Evolutionary conservation across 371 early-diverging fungal genomes (phyloP), one percentile per base, ranked within the genome.

Genomic region (Funneliformis caledonium): DNA sequence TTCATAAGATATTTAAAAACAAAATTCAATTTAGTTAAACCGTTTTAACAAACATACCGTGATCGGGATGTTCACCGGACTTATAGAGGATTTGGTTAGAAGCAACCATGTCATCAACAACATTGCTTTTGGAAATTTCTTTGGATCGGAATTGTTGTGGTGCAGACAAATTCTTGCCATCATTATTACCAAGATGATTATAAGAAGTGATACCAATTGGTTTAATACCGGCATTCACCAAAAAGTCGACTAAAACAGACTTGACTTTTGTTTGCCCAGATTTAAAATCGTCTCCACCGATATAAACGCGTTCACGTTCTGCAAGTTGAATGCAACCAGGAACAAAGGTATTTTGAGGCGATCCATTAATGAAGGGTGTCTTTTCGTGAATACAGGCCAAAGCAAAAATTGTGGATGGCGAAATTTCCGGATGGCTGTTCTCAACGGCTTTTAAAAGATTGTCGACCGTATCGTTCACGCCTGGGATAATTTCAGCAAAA

Each of bases 231-330:
- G 99, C 97, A 84, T 94, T 95, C 84, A 98, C 97, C 81, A 98
- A 89, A 88, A 98, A 98, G 87, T 98, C 99, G 62, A 97, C 96
- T 78, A 98, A 89, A 64, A 97, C 99, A 37, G 97, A 97, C 91
- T 98, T 98, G 91, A 98, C 90, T 92, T 98, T 98, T 84, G 99
- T 98, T 86, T 98, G 99, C 45, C 99, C 99, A 72, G 94, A 94
- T 92, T 98, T 98, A 94, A 98, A 98, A 88, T 98, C 99, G 86
- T 98, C 98, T 82, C 99, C 99, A 83, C 96, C 99, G 81, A 98
- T 94, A 85, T 95, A 94, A 69, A 94, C 94, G 81, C 89, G 89
- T 82, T 97, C 88, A 74, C 92, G 93, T 85, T 95, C 95, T 78
- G 98, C 97, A 37, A 98, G 90, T 82, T 93, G 92, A 43, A 97